These are phyloP conservation scores for Exophiala sp. DNA, from an alignment of 2,329 filamentous ascomycete species.

Conservation along the genomic window DNA sequence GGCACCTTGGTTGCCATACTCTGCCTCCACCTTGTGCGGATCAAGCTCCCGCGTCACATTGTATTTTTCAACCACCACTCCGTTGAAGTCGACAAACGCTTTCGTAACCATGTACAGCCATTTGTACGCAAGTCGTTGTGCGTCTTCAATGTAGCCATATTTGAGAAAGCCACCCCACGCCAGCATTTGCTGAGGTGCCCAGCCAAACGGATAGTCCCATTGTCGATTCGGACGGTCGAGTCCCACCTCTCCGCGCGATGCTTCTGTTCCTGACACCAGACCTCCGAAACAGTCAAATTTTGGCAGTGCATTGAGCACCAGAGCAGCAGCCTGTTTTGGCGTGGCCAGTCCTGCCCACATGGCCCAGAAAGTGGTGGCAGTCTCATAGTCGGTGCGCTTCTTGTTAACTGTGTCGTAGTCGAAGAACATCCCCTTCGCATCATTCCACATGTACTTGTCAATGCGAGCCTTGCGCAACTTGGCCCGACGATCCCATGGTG, in stretches of 20 bases:
- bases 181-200: slow-evolving; percentile 97
- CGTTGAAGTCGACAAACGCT: slow-evolving; percentile 97
- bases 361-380: slow-evolving; percentile 92
- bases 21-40: slow-evolving; percentile 89
- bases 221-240: slow-evolving; percentile 87
- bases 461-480: slow-evolving; percentile 79
- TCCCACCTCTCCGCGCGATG: slow-evolving; percentile 76
- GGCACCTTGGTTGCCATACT: slow-evolving; percentile 94
- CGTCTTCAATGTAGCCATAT: slow-evolving; percentile 88
- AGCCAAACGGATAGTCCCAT: slow-evolving; percentile 98
- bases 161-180: slow-evolving; percentile 90
- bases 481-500: slow-evolving; percentile 84
- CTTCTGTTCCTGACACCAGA: slow-evolving; percentile 81
- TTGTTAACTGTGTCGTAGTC: slow-evolving; percentile 88
- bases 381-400: slow-evolving; percentile 79
- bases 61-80: slow-evolving; percentile 98
- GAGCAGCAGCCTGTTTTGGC: slow-evolving; percentile 76
- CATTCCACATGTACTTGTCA: slow-evolving; percentile 92
- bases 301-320: slow-evolving; percentile 78
- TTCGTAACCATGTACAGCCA: slow-evolving; percentile 99
- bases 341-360: slow-evolving; percentile 91
- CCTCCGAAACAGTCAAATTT: slow-evolving; percentile 86
- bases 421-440: slow-evolving; percentile 91
- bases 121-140: slow-evolving; percentile 85
- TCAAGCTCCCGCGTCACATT: slow-evolving; percentile 88